Conservation (phyloP, 148 eudicot species). For the Chenopodium album region DNA sequence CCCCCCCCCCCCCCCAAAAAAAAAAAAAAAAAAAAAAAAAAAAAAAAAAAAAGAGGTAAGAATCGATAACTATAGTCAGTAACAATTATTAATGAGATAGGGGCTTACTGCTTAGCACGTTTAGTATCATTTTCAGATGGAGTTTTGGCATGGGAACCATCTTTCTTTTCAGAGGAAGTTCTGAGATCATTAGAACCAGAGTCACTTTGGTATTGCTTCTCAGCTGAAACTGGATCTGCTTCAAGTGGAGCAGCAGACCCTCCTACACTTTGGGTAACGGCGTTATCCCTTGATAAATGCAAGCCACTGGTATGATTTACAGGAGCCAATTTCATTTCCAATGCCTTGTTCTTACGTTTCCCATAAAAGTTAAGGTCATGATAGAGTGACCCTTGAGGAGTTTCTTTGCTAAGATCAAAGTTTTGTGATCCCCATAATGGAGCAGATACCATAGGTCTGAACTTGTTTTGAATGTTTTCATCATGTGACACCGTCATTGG, state of each 20-base stretch:
- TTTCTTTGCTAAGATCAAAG: conserved; percentile 51
- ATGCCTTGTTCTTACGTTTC: conserved; percentile 48
- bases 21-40: neutral
- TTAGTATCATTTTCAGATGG: conserved; percentile 75
- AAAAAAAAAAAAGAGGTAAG: neutral
- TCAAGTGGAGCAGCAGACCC: conserved; percentile 37
- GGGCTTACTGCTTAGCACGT: conserved; percentile 89
- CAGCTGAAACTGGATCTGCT: conserved; percentile 43
- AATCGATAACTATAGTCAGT: neutral
- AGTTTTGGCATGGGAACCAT: conserved; percentile 45
- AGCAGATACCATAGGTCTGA: conserved; percentile 40
- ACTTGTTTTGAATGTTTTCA: conserved; percentile 45
- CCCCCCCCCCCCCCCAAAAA: neutral
- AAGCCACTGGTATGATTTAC: conserved; percentile 37
- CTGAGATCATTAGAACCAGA: conserved; percentile 55
- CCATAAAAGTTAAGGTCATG: conserved; percentile 39
- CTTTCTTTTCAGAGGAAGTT: conserved; percentile 55
- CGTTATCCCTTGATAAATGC: conserved; percentile 50
- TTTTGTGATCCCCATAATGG: conserved; percentile 75
- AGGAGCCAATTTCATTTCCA: conserved; percentile 45
- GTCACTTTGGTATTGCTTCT: conserved; percentile 52
- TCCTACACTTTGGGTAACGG: conserved; percentile 40
- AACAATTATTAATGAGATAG: conserved; percentile 11
- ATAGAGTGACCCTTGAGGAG: conserved; percentile 41
- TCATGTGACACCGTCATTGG: conserved; percentile 39